Base-by-base conservation (phyloP, 495 filamentous ascomycete genomes). In the Amniculicola lignicola region DNA sequence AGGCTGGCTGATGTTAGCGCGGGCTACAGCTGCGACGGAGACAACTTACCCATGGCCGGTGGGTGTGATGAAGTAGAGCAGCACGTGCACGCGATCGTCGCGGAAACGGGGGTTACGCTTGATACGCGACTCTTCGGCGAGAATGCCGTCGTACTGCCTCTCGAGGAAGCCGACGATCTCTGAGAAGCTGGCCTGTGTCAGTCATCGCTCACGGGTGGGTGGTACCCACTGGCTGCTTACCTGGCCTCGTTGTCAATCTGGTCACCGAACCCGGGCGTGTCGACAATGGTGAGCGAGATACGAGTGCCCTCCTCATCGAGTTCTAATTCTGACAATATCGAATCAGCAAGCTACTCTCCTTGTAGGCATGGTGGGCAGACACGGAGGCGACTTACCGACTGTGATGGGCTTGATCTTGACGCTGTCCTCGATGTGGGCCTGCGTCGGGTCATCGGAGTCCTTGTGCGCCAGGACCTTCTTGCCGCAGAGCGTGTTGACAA, bases 101-200 rank as follows among this genome's bases (percentile, higher is more conserved):
- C 94, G 85, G 83, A 98, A 98, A 67, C 93, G 83, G 53, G 93
- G 94, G 77, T 98, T 98, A 87, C 93, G 93, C 86, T 98, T 98
- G 78, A 98, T 98, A 79, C 93, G 90, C 63, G 93, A 97, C 76
- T 98, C 93, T 77, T 96, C 91, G 33, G 93, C 93, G 49, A 98
- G 81, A 75, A 98, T 97, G 68, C 97, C 90, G 75, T 98, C 93
- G 75, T 96, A 97, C 83, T 97, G 92, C 73, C 92, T 82, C 77
- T 98, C 93, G 49, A 98, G 86, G 73, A 94, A 96, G 59, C 90
- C 93, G 42, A 94, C 89, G 69, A 98, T 98, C 74, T 96, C 93
- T 44, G 85, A 83, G 71, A 98, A 98, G 79, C 89, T 96, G 39
- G 14, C 39, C 5, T 11, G 12, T 23, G 46, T 56, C 27, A 59